Evolutionary conservation across 805 yeast genomes (phyloP).

Genomic region (Myxozyma mucilagina): DNA sequence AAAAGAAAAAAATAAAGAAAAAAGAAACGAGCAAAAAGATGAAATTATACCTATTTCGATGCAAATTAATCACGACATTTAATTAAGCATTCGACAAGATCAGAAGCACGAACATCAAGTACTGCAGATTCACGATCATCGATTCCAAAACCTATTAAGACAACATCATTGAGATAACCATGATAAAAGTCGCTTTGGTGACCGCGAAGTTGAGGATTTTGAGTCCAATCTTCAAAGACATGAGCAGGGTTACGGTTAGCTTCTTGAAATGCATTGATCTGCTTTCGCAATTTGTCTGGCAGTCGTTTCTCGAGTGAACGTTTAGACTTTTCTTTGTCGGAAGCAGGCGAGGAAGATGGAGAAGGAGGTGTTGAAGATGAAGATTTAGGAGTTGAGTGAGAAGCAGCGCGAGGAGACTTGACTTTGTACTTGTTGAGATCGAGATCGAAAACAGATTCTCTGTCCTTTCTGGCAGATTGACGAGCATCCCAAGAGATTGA

Average conservation of each 20-base stretch:
- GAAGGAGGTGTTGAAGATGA: background rate
- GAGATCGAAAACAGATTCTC: slow-evolving; percentile 14
- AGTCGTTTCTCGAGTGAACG: slow-evolving; percentile 8
- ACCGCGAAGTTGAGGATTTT: slow-evolving; percentile 22
- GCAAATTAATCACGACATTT: slow-evolving; percentile 16
- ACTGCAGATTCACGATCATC: slow-evolving; percentile 29
- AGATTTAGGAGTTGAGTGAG: background rate
- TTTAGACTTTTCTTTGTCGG: slow-evolving; percentile 12
- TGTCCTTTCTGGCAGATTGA: slow-evolving; percentile 19
- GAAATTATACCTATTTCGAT: background rate
- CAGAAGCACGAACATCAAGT: slow-evolving; percentile 27
- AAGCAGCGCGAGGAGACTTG: background rate
- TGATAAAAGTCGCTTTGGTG: slow-evolving; percentile 28
- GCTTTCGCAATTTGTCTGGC: slow-evolving; percentile 5
- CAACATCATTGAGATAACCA: slow-evolving; percentile 29
- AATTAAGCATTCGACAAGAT: slow-evolving; percentile 22
- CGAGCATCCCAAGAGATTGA: slow-evolving; percentile 29
- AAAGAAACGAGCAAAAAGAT: background rate
- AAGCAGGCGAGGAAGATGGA: too few relatives aligned
- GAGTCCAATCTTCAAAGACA: slow-evolving; percentile 1
- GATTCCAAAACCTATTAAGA: slow-evolving; percentile 27
- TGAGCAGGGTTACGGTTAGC: background rate
- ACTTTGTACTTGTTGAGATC: slow-evolving; percentile 12
- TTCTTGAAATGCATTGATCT: slow-evolving; percentile 6
- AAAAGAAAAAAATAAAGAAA: background rate